Evolutionary conservation across 2,329 filamentous ascomycete genomes (phyloP), one percentile per base, ranked within the genome.

Genomic region (Fusarium neocosmosporiellum): DNA sequence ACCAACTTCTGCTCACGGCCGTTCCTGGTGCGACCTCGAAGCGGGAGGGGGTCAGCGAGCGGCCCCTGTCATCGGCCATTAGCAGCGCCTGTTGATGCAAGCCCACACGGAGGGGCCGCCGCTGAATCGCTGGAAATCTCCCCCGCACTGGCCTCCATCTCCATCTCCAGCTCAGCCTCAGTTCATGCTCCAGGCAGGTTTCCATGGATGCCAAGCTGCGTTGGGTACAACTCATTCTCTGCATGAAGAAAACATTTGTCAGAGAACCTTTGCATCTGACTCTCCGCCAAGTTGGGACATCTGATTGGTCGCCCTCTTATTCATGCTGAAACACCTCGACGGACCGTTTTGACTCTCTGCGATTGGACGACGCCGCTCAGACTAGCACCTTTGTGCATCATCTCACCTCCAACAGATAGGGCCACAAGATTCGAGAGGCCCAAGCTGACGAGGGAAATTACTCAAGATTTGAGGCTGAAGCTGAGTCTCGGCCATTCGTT

Each of bases 11-110:
- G 65, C 48, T 64, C 59, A 64, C 48, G 65, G 67, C 63, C 67
- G 66, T 69, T 74, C 66, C 67, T 76, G 67, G 74, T 76, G 74
- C 63, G 64, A 76, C 74, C 66, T 63, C 33, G 55, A 59, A 58
- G 60, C 63, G 69, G 60, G 63, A 64, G 54, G 67, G 61, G 60
- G 63, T 67, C 31, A 63, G 43, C 43, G 39, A 43, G 6, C 20
- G 31, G 20, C 72, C 73, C 74, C 67, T 73, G 71, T 69, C 72
- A 66, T 58, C 48, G 50, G 24, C 57, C 20, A 59, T 60, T 39
- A 33, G 29, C 34, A 22, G 20, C 20, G 39, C 53, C 61, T 46
- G 61, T 16, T 24, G 20, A 20, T 48, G 39, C 39, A n/a, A 39
- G 20, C 27, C 27, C 6, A 48, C 22, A 48, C 36, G 39, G 39